Conservation (phyloP, 345 rosid species). For the Punica granatum region DNA sequence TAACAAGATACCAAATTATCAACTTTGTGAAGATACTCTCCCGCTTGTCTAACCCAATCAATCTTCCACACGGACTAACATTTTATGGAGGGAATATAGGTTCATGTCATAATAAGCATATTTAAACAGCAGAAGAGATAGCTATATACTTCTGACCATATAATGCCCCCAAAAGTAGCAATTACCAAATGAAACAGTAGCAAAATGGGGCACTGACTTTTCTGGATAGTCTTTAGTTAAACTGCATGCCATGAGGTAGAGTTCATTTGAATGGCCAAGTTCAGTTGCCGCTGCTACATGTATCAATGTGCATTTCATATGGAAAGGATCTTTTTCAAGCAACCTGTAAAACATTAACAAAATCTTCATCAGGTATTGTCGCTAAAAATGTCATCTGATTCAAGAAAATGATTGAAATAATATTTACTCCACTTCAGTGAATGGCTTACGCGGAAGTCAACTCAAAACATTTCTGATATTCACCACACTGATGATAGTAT, state of each 20-base stretch:
- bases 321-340: slow-evolving; percentile 98
- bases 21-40: neutral
- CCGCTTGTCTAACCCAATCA: neutral
- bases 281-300: slow-evolving; percentile 94
- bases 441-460: slow-evolving; percentile 74
- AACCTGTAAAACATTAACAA: slow-evolving; percentile 35
- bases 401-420: neutral
- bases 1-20: neutral
- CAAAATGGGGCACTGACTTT: slow-evolving; percentile 44
- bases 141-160: neutral
- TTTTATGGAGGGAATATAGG: neutral
- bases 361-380: slow-evolving; percentile 13
- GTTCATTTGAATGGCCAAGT: slow-evolving; percentile 96
- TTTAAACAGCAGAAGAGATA: neutral
- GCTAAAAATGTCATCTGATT: neutral
- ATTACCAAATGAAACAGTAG: neutral
- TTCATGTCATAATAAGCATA: neutral
- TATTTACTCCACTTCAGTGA: neutral
- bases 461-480: slow-evolving; percentile 90
- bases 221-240: slow-evolving; percentile 94
- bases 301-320: slow-evolving; percentile 74
- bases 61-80: neutral
- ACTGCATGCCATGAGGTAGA: slow-evolving; percentile 90
- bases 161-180: neutral
- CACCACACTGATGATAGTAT: slow-evolving; percentile 93